These are phyloP conservation scores for Fusarium brachygibbosum DNA, from an alignment of 2,329 filamentous ascomycete genomes.

Conservation along the genomic window DNA sequence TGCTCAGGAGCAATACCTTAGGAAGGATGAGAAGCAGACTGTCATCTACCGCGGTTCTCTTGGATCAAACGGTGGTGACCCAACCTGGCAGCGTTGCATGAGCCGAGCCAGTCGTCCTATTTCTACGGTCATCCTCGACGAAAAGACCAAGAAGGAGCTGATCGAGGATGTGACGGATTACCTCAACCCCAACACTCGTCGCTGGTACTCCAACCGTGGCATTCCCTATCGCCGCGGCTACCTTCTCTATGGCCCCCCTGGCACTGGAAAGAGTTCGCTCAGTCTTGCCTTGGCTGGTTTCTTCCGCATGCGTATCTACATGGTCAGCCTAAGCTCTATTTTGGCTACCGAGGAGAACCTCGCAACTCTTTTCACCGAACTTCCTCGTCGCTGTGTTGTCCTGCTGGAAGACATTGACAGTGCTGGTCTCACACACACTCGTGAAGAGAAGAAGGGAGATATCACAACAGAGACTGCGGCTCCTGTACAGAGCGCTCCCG, in stretches of 20 bases:
- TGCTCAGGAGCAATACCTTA: conserved; percentile 67
- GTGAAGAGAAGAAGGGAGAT: conserved; percentile 55
- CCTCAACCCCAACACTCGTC: conserved; percentile 70
- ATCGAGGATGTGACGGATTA: conserved; percentile 74
- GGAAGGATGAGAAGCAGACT: conserved; percentile 72
- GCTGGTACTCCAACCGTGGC: conserved; percentile 88
- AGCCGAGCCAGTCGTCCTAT: conserved; percentile 71
- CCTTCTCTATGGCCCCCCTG: conserved; percentile 83
- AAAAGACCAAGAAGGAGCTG: conserved; percentile 70
- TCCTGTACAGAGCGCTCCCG: conserved; percentile 14
- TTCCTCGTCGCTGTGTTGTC: conserved; percentile 78
- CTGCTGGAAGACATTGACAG: conserved; percentile 83
- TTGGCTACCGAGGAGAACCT: conserved; percentile 75
- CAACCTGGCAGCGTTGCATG: conserved; percentile 73
- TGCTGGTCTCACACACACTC: conserved; percentile 75
- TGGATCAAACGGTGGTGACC: conserved; percentile 58
- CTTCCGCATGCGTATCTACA: conserved; percentile 79
- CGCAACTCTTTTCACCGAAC: conserved; percentile 72
- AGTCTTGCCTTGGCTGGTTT: conserved; percentile 78
- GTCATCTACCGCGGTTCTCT: conserved; percentile 72
- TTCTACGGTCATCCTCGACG: conserved; percentile 74
- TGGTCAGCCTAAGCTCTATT: conserved; percentile 75
- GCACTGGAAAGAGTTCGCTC: conserved; percentile 82
- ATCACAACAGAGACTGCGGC: conserved; percentile 40
- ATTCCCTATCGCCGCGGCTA: conserved; percentile 90